Evolutionary conservation across 257 asterid species (phyloP), one percentile per base, ranked within the genome.

Genomic region (Datura wrightii): DNA sequence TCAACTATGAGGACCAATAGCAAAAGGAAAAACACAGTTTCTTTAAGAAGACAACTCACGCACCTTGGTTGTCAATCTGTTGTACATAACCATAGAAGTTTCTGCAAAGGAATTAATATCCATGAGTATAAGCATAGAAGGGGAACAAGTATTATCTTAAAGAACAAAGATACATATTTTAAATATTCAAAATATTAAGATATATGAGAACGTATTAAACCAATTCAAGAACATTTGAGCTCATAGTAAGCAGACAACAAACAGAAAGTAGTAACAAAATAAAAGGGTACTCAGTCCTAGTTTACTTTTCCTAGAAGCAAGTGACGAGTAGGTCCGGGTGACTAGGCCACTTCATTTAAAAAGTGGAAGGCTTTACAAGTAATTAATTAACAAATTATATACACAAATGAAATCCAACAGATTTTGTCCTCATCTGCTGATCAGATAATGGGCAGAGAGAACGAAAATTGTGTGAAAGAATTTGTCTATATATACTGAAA

Each of bases 241-340:
- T 82, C 85, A 82, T 52, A 60, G n/a, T 46, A 65, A 82, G 65
- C 66, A 82, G 78, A 53, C 59, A 50, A 66, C 55, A 14, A 46
- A 62, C 79, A 82, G 78, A 62, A 82, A 60, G 54, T 82, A 48
- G 74, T 66, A 62, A 62, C 65, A 46, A 82, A 69, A 63, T 66
- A 34, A 63, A 81, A 60, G 60, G 10, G 82, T 53, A 34, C 63
- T 78, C 63, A 7, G 16, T 52, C 82, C 63, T 31, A 34, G 14
- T 78, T 78, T 78, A 78, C 82, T 78, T 78, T 82, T 62, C 59
- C 56, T 56, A 60, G 74, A 46, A 65, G 85, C 79, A 82, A 65
- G 79, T 82, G 76, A 62, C 19, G 42, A 82, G 84, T 62, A 82
- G 84, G 85, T 31, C 82, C 82, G 11, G 46, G 31, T 65, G 85